phyloP scores from a whole-genome alignment of 306 rosid species.

The Sophora flavescens region DNA sequence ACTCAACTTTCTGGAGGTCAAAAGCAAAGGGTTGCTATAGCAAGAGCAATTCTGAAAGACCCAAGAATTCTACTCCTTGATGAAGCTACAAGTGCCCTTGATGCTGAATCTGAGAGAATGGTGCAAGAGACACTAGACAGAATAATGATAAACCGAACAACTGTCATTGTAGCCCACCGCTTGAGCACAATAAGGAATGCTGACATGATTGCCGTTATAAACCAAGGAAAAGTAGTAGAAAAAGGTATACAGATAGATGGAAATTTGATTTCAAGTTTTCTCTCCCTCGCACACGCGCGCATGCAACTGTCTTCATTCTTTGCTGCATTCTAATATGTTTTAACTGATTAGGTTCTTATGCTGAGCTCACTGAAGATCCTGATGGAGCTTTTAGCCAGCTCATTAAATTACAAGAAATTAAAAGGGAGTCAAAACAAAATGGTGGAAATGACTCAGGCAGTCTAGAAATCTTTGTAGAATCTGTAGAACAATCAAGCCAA shows the following conservation, averaged over 20 bases:
- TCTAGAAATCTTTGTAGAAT: conserved; percentile 48
- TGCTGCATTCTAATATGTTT: conserved; percentile 22
- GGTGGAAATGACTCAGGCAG: conserved; percentile 43
- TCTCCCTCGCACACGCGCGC: background rate
- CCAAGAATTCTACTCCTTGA: conserved; percentile 74
- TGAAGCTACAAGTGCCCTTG: conserved; percentile 76
- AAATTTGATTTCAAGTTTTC: conserved; percentile 6
- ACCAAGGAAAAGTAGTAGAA: conserved; percentile 66
- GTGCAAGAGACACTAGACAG: conserved; percentile 73
- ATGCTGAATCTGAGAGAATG: conserved; percentile 66
- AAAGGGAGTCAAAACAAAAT: conserved; percentile 48
- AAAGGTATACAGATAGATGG: conserved; percentile 52
- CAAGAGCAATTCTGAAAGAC: conserved; percentile 72
- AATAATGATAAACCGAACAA: conserved; percentile 65
- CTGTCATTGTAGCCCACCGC: conserved; percentile 73
- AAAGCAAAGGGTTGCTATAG: conserved; percentile 68
- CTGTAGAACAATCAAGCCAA: conserved; percentile 54
- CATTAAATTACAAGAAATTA: conserved; percentile 61
- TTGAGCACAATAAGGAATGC: conserved; percentile 69
- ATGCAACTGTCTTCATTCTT: background rate
- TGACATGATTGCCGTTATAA: conserved; percentile 63
- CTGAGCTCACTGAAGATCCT: conserved; percentile 60
- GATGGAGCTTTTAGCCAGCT: conserved; percentile 80
- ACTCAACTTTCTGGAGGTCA: conserved; percentile 80
- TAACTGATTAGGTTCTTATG: conserved; percentile 66